Percentiles rank a stretch among this genome's conserved stretches.
phyloP scores from a whole-genome alignment of 768 basidiomycete genomes.

The Mycena amicta region DNA sequence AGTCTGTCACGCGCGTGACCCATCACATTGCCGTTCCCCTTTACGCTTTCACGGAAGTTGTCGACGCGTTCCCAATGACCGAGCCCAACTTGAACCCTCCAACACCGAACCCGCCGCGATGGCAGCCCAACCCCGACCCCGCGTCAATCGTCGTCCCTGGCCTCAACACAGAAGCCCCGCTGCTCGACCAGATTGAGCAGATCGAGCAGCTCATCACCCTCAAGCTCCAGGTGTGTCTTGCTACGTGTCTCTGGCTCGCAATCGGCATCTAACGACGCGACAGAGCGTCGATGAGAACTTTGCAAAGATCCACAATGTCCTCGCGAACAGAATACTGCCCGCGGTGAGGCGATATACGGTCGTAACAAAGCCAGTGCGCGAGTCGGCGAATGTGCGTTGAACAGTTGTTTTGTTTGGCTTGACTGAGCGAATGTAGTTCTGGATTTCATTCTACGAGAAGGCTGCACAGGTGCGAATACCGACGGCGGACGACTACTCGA shows the following conservation, averaged over 20 bases:
- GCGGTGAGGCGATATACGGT: slow-evolving; percentile 89
- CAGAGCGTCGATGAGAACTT: slow-evolving; percentile 94
- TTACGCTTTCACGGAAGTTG: too few relatives aligned
- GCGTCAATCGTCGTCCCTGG: slow-evolving; percentile 69
- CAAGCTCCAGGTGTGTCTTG: slow-evolving; percentile 71
- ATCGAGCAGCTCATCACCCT: slow-evolving; percentile 95
- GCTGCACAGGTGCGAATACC: slow-evolving; percentile 88
- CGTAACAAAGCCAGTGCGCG: slow-evolving; percentile 83
- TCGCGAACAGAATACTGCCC: slow-evolving; percentile 81
- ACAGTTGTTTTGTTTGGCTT: too few relatives aligned
- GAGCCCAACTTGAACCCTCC: too few relatives aligned
- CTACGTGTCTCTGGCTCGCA: not conserved
- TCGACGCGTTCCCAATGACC: too few relatives aligned
- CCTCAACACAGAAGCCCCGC: slow-evolving; percentile 66
- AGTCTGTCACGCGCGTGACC: too few relatives aligned
- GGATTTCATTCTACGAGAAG: slow-evolving; percentile 94
- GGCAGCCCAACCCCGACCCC: slow-evolving; percentile 68
- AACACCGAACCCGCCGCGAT: slow-evolving; percentile 65
- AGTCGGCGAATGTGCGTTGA: slow-evolving; percentile 80
- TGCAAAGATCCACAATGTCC: slow-evolving; percentile 81
- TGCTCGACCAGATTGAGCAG: slow-evolving; percentile 87
- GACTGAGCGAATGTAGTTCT: too few relatives aligned
- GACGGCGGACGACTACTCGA: slow-evolving; percentile 69
- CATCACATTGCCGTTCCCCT: too few relatives aligned
- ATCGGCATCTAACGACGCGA: not conserved